phyloP scores from a whole-genome alignment of 805 yeast species.

The Komagataella kurtzmanii region DNA sequence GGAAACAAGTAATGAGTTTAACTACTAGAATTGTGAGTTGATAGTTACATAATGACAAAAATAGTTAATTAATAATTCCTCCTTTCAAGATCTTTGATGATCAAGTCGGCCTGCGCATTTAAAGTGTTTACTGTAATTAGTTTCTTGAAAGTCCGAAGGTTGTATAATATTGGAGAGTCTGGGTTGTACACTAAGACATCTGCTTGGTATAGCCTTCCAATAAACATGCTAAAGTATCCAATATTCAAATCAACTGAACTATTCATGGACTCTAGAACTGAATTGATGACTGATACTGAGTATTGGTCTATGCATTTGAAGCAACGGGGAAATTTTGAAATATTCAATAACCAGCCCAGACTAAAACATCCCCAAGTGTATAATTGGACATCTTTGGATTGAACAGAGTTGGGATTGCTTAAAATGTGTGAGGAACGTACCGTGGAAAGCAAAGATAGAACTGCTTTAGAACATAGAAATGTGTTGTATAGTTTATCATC shows the following conservation, averaged over 20 bases:
- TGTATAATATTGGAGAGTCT: not conserved
- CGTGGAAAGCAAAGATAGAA: not conserved
- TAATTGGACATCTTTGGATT: not conserved
- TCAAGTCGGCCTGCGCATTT: not conserved
- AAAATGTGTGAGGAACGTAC: not conserved
- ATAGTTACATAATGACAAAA: not conserved
- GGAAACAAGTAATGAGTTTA: slow-evolving; percentile 61
- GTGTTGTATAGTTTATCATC: not conserved
- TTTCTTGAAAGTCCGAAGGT: not conserved
- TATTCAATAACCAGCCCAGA: not conserved
- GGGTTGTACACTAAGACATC: not conserved
- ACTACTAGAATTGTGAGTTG: slow-evolving; percentile 19
- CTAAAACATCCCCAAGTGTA: not conserved
- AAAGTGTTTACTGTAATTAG: not conserved
- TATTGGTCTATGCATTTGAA: not conserved
- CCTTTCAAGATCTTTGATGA: not conserved
- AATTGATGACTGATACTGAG: not conserved
- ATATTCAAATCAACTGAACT: not conserved
- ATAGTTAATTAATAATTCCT: not conserved
- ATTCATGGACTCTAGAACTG: not conserved
- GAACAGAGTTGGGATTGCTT: not conserved
- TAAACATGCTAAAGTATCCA: not conserved
- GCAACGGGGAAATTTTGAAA: not conserved
- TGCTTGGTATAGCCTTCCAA: not conserved
- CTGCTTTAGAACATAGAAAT: not conserved